phyloP scores from a whole-genome alignment of 441 rosid genomes.

The Flueggea neowawraea region DNA sequence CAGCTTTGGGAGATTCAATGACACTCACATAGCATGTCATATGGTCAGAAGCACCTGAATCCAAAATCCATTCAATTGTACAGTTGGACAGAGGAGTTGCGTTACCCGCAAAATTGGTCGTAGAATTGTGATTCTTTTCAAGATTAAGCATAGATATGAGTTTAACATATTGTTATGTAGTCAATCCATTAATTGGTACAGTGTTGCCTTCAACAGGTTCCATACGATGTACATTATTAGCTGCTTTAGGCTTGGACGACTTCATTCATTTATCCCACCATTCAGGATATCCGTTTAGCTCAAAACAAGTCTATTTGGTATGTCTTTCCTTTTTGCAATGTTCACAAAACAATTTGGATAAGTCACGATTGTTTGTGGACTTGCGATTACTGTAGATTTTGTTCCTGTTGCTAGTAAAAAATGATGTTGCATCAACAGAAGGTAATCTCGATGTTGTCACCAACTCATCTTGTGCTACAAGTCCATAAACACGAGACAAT shows the following conservation, averaged over 20 bases:
- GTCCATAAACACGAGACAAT: not conserved
- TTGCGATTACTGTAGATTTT: not conserved
- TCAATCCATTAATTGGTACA: not conserved
- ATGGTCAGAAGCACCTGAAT: not conserved
- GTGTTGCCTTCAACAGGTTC: not conserved
- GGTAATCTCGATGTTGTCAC: not conserved
- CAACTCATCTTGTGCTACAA: too few relatives aligned
- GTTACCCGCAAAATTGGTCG: conserved; percentile 1
- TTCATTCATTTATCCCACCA: conserved; percentile 3
- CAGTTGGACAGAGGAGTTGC: not conserved
- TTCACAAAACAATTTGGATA: not conserved
- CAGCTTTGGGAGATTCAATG: not conserved
- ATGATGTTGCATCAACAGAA: not conserved
- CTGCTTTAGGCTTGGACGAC: not conserved
- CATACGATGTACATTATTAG: not conserved
- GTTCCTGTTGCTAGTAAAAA: not conserved
- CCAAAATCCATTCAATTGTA: not conserved
- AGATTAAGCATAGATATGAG: not conserved
- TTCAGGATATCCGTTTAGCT: not conserved
- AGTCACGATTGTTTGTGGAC: too few relatives aligned
- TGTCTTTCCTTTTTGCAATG: not conserved
- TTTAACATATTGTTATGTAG: not conserved
- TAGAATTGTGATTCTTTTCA: not conserved
- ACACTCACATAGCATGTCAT: not conserved
- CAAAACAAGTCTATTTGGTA: not conserved